phyloP scores from a whole-genome alignment of 2,329 filamentous ascomycete species.

The Pseudocercospora crystallina region DNA sequence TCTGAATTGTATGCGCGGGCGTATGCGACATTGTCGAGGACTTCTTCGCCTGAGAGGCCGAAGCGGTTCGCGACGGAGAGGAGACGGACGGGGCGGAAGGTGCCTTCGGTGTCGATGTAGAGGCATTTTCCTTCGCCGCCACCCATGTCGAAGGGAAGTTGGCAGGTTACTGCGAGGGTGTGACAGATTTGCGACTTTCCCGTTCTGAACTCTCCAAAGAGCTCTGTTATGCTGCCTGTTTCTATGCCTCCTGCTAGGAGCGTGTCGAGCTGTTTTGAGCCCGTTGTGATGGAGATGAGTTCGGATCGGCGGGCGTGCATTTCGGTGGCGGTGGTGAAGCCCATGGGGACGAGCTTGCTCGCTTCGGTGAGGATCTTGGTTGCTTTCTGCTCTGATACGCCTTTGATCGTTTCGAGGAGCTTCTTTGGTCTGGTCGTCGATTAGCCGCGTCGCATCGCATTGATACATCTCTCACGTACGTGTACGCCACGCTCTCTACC shows the following conservation, averaged over 20 bases:
- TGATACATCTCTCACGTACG: constrained; percentile 49
- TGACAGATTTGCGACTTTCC: constrained; percentile 99
- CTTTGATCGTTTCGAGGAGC: constrained; percentile 90
- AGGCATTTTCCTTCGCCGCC: constrained; percentile 97
- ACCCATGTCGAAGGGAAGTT: constrained; percentile 97
- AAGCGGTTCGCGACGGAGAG: constrained; percentile 92
- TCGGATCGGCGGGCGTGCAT: constrained; percentile 98
- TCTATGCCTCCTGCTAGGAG: constrained; percentile 91
- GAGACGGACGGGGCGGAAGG: constrained; percentile 85
- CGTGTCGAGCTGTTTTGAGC: constrained; percentile 95
- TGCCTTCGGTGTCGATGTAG: constrained; percentile 98
- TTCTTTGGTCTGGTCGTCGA: constrained; percentile 58
- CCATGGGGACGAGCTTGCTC: constrained; percentile 95
- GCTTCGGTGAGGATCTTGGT: constrained; percentile 88
- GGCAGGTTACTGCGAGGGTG: constrained; percentile 96
- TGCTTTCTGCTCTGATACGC: constrained; percentile 96
- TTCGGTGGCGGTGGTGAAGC: constrained; percentile 97
- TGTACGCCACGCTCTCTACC: constrained; percentile 94
- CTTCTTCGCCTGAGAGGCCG: constrained; percentile 92
- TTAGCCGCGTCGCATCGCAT: constrained; percentile 25
- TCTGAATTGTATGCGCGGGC: constrained; percentile 98
- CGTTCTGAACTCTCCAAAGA: constrained; percentile 96
- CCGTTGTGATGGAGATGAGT: constrained; percentile 95
- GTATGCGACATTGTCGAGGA: constrained; percentile 97
- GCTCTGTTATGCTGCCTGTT: constrained; percentile 95